Percentiles rank a stretch among this genome's conserved stretches.
These are phyloP conservation scores for Domatiomyces catenatus DNA, from an alignment of 2,329 filamentous ascomycete species.

Conservation along the genomic window DNA sequence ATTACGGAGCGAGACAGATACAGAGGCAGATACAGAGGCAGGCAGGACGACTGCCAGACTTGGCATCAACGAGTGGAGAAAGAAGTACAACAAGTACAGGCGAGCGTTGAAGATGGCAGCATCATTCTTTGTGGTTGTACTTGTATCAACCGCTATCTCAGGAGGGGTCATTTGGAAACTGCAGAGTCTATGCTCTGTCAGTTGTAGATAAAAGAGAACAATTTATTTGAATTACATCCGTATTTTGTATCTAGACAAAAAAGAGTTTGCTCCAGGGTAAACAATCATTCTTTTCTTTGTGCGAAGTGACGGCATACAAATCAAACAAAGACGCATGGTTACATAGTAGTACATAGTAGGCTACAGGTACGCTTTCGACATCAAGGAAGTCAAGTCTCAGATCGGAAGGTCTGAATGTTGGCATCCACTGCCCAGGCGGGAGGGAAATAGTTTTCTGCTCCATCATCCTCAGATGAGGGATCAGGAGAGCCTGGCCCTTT, in stretches of 20 bases:
- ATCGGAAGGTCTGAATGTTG: not conserved
- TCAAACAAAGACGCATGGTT: too few species aligned
- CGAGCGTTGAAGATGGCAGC: constrained; percentile 6
- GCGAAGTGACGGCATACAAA: too few species aligned
- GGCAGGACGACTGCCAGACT: not conserved
- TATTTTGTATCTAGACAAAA: too few species aligned
- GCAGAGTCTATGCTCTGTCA: not conserved
- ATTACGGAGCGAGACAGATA: not conserved
- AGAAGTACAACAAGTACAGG: constrained; percentile 1
- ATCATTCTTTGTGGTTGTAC: constrained; percentile 3
- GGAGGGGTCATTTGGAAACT: constrained; percentile 8
- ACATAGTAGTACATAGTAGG: too few species aligned
- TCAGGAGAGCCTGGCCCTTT: not conserved
- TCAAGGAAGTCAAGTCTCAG: not conserved
- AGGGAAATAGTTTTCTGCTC: not conserved
- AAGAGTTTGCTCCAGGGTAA: too few species aligned
- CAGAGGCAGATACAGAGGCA: not conserved
- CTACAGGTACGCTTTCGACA: not conserved
- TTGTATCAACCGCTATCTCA: constrained; percentile 4
- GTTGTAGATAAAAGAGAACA: not conserved
- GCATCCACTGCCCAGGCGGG: not conserved
- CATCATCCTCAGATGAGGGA: not conserved
- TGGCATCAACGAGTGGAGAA: not conserved
- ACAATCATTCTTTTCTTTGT: too few species aligned
- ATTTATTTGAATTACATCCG: too few species aligned